phyloP scores from a whole-genome alignment of 176 grass and related monocot species.

The Musa beccarii region DNA sequence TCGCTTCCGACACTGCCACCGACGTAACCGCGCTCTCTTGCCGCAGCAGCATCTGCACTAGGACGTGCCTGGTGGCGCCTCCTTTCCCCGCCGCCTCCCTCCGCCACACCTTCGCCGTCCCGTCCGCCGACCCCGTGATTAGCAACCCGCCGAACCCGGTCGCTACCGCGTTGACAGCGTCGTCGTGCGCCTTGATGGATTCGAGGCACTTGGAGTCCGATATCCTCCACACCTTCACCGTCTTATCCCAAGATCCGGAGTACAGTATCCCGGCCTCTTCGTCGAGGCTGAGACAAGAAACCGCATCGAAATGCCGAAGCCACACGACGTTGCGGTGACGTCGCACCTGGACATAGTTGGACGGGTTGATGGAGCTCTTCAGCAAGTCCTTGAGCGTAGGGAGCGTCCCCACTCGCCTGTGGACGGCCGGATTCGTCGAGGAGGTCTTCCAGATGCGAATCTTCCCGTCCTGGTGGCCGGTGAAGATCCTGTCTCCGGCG shows the following conservation, averaged over 20 bases:
- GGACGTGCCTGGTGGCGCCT: constrained; percentile 4
- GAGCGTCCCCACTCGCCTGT: constrained; percentile 7
- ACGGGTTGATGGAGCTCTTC: constrained; percentile 11
- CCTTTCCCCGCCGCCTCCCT: not conserved
- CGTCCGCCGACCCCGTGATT: constrained; percentile 15
- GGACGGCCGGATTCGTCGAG: not conserved
- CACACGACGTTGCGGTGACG: constrained; percentile 12
- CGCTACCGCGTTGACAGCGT: constrained; percentile 13
- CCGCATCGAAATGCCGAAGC: constrained; percentile 17
- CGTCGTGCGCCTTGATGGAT: constrained; percentile 19
- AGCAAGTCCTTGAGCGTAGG: constrained; percentile 17
- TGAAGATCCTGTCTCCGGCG: constrained; percentile 12
- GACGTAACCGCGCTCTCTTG: constrained; percentile 11
- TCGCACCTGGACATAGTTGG: constrained; percentile 19
- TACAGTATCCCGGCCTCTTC: constrained; percentile 11
- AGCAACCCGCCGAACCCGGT: constrained; percentile 5
- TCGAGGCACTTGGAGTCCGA: constrained; percentile 18
- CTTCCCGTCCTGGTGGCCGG: constrained; percentile 16
- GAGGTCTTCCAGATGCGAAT: constrained; percentile 15
- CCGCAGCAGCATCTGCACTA: not conserved
- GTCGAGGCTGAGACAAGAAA: constrained; percentile 20
- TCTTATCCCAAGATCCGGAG: constrained; percentile 18
- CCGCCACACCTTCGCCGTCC: constrained; percentile 15
- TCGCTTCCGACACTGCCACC: not conserved
- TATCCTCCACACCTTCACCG: constrained; percentile 14